Base-by-base conservation (phyloP, 768 basidiomycete species). In the Tubosaeta sp. region DNA sequence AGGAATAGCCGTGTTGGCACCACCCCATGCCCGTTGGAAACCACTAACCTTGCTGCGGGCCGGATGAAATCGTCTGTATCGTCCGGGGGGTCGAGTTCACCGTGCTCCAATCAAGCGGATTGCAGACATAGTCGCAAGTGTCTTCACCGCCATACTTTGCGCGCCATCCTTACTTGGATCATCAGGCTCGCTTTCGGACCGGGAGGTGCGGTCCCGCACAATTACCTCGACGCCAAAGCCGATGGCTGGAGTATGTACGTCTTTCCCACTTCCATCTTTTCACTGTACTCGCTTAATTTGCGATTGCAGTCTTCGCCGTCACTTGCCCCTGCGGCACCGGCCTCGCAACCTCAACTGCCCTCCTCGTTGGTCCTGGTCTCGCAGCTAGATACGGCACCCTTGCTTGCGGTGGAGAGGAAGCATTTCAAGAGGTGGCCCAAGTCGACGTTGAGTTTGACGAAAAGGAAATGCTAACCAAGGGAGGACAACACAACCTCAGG, bases 311-410 rank as follows among this genome's bases (percentile, higher is more conserved):
- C 7, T 85, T 92, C 53, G 87, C 92, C 11, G 82, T 91, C 14
- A 88, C 90, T 5, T 93, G 91, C 65, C 91, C 91, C 4, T 93
- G 90, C 57, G 89, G 90, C 9, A 87, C 91, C 32, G 89, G 86
- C 27, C 78, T 94, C 9, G 91, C 91, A 3, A 89, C 89, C 3
- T 91, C 91, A 0, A 91, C 90, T 0, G 91, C 91, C 9, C 77
- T 91, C 32, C 78, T 91, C 4, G 90, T 94, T 5, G 91, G 91
- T 5, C 81, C 84, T 5, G 91, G 91, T 3, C 71, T 94, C 5
- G 85, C 88, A 1, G 91, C 91, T 3, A 83, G 84, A 61, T 71
- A 75, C 41, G 91, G 91, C 31, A 87, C 93, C 53, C 76, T 94
- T 12, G 88, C 84, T 17, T 82, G 82, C 26, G 91, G 91, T 19